phyloP scores from a whole-genome alignment of 352 stramenopile species.

The Phytopythium vexans region DNA sequence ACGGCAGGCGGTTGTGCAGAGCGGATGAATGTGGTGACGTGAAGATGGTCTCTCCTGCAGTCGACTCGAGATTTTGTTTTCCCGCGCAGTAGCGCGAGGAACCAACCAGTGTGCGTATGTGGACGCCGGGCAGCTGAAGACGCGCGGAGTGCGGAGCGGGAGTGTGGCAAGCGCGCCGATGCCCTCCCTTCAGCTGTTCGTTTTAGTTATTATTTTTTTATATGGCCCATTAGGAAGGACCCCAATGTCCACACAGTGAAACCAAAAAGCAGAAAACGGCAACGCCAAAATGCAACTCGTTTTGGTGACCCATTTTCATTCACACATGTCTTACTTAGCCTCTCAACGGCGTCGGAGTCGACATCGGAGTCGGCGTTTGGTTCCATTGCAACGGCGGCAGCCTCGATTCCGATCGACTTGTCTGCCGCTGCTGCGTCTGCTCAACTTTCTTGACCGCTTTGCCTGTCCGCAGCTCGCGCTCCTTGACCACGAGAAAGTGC shows the following conservation, averaged over 20 bases:
- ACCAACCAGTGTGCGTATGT: constrained; percentile 6
- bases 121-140: neutral
- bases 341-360: too few species aligned
- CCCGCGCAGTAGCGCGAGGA: neutral
- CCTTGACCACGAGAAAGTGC: constrained; percentile 90
- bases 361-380: too few species aligned
- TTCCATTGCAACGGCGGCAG: too few species aligned
- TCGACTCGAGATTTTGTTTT: neutral
- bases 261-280: too few species aligned
- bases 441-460: too few species aligned
- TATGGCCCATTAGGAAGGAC: constrained; percentile 9
- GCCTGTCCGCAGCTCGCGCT: constrained; percentile 44
- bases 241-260: constrained; percentile 2
- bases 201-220: constrained; percentile 9
- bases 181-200: neutral
- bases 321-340: too few species aligned
- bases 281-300: too few species aligned
- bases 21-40: constrained; percentile 2
- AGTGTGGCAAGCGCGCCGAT: neutral
- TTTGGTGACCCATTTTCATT: too few species aligned
- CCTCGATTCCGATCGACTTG: too few species aligned
- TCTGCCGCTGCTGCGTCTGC: too few species aligned
- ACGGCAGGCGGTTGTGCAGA: neutral
- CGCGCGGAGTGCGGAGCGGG: neutral
- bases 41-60: constrained; percentile 1